These are phyloP conservation scores for Alternaria postmessia DNA, from an alignment of 2,329 filamentous ascomycete genomes.

Conservation along the genomic window DNA sequence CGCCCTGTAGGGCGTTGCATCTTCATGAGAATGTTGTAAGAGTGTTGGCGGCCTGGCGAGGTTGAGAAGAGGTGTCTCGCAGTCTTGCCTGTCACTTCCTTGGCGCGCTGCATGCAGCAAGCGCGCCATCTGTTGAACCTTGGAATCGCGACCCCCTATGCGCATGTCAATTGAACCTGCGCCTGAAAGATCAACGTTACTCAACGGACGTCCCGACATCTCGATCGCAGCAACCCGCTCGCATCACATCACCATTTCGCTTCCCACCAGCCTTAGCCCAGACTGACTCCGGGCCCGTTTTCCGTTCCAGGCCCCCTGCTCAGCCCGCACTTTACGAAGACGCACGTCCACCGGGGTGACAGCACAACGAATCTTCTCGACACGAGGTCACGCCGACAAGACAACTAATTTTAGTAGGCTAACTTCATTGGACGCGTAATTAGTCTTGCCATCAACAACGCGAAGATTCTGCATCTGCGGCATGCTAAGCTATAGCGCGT, in stretches of 20 bases:
- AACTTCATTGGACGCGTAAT: conserved; percentile 28
- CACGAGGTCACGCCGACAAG: conserved; percentile 17
- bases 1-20: conserved; percentile 5
- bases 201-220: background rate
- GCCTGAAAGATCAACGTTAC: background rate
- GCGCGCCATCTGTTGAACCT: background rate
- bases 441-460: conserved; percentile 9
- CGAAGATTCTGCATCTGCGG: conserved; percentile 6
- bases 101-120: background rate
- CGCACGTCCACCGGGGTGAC: conserved; percentile 6
- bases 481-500: background rate
- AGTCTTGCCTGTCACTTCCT: background rate
- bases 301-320: conserved; percentile 15
- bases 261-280: conserved; percentile 4
- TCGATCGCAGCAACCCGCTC: background rate
- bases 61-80: conserved; percentile 1
- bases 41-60: conserved; percentile 1
- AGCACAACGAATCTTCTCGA: conserved; percentile 15
- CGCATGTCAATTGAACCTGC: background rate
- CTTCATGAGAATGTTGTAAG: conserved; percentile 3
- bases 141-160: background rate
- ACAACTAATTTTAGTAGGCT: conserved; percentile 22
- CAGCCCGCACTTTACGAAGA: conserved; percentile 9
- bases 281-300: conserved; percentile 5
- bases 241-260: conserved; percentile 4